These are phyloP conservation scores for Thymus mandschuricus DNA, from an alignment of 257 asterid species.

Conservation along the genomic window DNA sequence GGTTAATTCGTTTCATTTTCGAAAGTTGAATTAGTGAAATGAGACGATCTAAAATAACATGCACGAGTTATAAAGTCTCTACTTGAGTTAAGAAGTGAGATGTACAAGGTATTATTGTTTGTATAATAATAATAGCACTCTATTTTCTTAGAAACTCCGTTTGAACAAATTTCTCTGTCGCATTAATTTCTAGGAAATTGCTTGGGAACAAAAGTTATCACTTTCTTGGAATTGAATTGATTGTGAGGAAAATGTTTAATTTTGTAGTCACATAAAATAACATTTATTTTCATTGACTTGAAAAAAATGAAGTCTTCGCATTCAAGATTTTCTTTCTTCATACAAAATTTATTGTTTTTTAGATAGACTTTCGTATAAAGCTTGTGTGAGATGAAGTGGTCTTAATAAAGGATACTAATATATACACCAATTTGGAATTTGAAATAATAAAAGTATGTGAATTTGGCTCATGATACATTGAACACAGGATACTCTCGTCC, in stretches of 20 bases:
- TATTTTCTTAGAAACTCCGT: neutral
- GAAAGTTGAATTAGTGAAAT: no score
- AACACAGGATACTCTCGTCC: no score
- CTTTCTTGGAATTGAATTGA: conserved; percentile 1
- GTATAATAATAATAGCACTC: neutral
- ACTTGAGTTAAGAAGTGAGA: no score
- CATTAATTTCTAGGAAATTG: conserved; percentile 34
- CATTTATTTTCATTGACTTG: conserved; percentile 22
- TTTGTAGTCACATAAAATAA: neutral
- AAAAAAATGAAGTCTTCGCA: conserved; percentile 2
- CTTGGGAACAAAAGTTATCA: neutral
- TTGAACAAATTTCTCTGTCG: neutral
- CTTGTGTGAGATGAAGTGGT: neutral
- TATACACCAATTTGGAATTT: no score
- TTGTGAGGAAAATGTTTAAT: neutral
- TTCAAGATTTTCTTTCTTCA: neutral
- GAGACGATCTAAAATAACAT: no score
- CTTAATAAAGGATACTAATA: no score
- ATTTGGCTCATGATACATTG: no score
- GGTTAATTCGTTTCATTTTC: no score
- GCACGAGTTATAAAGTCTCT: no score
- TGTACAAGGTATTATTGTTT: no score
- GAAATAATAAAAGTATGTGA: no score
- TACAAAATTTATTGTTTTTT: neutral
- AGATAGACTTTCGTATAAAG: neutral